These are phyloP conservation scores for Cynanchum wilfordii DNA, from an alignment of 257 asterid genomes.

Conservation along the genomic window DNA sequence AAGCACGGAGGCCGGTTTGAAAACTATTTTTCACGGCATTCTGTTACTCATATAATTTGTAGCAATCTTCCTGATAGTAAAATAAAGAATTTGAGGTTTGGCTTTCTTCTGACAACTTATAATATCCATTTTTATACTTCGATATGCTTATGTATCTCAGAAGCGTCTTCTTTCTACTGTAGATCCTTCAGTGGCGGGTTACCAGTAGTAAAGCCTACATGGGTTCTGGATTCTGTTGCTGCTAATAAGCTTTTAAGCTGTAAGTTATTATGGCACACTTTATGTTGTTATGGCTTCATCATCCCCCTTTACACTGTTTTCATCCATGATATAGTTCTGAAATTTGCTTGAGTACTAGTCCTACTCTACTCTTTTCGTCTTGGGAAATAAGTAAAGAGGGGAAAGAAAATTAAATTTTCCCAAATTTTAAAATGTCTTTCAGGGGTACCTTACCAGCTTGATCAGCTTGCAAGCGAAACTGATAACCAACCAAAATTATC, in stretches of 20 bases:
- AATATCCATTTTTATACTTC: conserved; percentile 12
- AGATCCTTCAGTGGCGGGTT: conserved; percentile 98
- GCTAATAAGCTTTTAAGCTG: conserved; percentile 83
- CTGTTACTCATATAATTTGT: conserved; percentile 90
- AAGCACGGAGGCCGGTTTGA: conserved; percentile 85
- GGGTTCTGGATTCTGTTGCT: conserved; percentile 86
- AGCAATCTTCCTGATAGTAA: conserved; percentile 93
- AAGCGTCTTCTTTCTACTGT: conserved; percentile 5
- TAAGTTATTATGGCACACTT: conserved; percentile 29
- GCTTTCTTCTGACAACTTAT: conserved; percentile 10
- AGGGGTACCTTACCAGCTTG: conserved; percentile 94
- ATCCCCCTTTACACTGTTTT: not conserved
- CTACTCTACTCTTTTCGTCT: not conserved
- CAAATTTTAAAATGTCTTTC: conserved; percentile 21
- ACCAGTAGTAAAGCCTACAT: conserved; percentile 87
- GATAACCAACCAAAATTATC: conserved; percentile 70
- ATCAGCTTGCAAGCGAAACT: conserved; percentile 61
- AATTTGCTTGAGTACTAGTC: not conserved
- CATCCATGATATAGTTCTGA: not conserved
- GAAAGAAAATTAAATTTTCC: not conserved
- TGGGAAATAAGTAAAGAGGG: not conserved
- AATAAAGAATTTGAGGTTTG: conserved; percentile 88
- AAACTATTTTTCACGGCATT: conserved; percentile 80
- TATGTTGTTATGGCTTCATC: not conserved
- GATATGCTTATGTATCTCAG: conserved; percentile 17